Percentiles rank a stretch among this genome's conserved stretches.
Evolutionary conservation across 371 early-diverging fungal genomes (phyloP).

Genomic region (Capillidium rhysosporum): DNA sequence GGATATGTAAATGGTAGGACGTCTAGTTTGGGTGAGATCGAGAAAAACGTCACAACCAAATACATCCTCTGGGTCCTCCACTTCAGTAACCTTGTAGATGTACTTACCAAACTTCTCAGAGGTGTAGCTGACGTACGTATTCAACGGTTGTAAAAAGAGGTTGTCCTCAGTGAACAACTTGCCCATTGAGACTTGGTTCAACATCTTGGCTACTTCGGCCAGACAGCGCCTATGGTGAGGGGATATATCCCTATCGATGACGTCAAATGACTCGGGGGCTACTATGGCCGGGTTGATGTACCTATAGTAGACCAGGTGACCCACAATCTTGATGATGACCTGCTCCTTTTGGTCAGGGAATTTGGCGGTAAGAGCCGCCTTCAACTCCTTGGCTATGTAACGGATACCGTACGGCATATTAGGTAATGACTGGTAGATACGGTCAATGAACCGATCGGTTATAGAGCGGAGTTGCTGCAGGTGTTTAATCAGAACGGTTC

Average conservation of each 20-base stretch:
- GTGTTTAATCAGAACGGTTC: slow-evolving; percentile 52
- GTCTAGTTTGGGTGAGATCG: slow-evolving; percentile 61
- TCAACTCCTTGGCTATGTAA: slow-evolving; percentile 80
- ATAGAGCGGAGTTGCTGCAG: slow-evolving; percentile 54
- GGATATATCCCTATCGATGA: slow-evolving; percentile 63
- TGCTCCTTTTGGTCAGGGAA: slow-evolving; percentile 66
- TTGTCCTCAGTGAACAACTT: slow-evolving; percentile 45
- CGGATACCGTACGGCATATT: slow-evolving; percentile 90
- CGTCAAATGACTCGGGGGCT: slow-evolving; percentile 91
- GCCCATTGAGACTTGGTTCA: slow-evolving; percentile 77
- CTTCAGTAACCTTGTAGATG: slow-evolving; percentile 52
- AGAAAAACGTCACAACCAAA: slow-evolving; percentile 78
- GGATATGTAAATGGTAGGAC: slow-evolving; percentile 73
- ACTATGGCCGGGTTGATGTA: slow-evolving; percentile 94
- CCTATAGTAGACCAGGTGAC: slow-evolving; percentile 88
- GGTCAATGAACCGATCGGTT: slow-evolving; percentile 59
- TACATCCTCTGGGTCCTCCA: slow-evolving; percentile 65
- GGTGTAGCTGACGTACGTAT: slow-evolving; percentile 57
- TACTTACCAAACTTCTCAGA: slow-evolving; percentile 54
- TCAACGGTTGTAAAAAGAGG: slow-evolving; percentile 51
- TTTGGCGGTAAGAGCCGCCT: slow-evolving; percentile 44
- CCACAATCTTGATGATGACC: slow-evolving; percentile 65
- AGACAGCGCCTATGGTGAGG: slow-evolving; percentile 85
- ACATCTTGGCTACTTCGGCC: slow-evolving; percentile 81
- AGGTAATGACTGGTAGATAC: slow-evolving; percentile 55